Conservation (phyloP, 192 early-diverging fungal genomes). For the Coemansia sp. region DNA sequence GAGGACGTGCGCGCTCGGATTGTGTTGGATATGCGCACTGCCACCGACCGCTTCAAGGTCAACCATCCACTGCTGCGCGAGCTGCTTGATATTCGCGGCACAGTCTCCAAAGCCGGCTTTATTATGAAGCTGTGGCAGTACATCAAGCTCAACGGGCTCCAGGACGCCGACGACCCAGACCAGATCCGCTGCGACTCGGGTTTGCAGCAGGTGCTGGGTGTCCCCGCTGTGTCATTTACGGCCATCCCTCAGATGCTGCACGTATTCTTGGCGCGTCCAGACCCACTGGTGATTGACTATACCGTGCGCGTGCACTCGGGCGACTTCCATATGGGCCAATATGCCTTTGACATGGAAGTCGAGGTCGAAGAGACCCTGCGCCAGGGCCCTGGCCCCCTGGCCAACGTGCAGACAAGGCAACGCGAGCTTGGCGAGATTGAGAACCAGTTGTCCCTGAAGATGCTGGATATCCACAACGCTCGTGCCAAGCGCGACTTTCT, state of each 20-base stretch:
- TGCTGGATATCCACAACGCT: constrained; percentile 83
- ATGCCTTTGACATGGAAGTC: constrained; percentile 92
- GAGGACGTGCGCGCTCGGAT: constrained; percentile 79
- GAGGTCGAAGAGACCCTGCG: constrained; percentile 79
- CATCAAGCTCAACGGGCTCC: constrained; percentile 87
- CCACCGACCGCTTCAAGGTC: constrained; percentile 80
- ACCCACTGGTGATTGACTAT: constrained; percentile 90
- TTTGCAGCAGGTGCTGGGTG: constrained; percentile 69
- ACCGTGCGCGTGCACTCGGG: constrained; percentile 74
- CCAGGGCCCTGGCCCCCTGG: constrained; percentile 57
- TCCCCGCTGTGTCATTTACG: constrained; percentile 70
- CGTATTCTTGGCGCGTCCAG: constrained; percentile 71
- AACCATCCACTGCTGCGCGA: constrained; percentile 66
- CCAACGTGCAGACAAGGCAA: constrained; percentile 49
- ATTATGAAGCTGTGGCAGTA: constrained; percentile 95
- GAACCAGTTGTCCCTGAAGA: constrained; percentile 68
- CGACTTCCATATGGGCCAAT: constrained; percentile 70
- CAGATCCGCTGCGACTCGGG: constrained; percentile 81
- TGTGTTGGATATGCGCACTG: constrained; percentile 73
- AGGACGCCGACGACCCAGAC: constrained; percentile 87
- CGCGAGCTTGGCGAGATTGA: constrained; percentile 57
- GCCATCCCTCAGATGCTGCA: constrained; percentile 80
- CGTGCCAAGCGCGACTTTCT: constrained; percentile 94
- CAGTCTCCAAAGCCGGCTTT: constrained; percentile 52
- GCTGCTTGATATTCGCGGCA: constrained; percentile 71